Base-by-base conservation (phyloP, 2,329 filamentous ascomycete species). In the Exophiala sp. region DNA sequence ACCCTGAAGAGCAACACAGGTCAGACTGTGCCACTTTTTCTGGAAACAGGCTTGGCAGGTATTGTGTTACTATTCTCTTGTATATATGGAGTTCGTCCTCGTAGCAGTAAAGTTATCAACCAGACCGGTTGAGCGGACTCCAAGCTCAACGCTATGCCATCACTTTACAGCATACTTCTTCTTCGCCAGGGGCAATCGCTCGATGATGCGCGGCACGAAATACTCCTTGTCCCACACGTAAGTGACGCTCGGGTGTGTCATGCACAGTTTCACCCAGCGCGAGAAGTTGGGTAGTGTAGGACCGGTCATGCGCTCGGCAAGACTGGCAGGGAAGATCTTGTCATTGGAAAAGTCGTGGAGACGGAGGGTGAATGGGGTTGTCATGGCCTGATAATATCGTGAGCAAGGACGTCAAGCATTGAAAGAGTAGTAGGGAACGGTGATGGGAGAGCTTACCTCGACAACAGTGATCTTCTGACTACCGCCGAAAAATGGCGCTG, bases 321-420 rank as follows among this genome's bases (percentile, higher is more conserved):
- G 45, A 70, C 66, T 43, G 71, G 65, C 51, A 1, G 59, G 57
- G 36, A 55, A 53, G 10, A 89, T 54, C 34, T 75, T 74, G 18
- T 80, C 72, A 64, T 84, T 82, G 0, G 76, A 65, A 24, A 82
- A 75, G 1, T 74, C 69, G 41, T 84, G 74, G 16, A 85, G 66
- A 1, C 87, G 78, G 16, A 90, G 65, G 8, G 88, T 65, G 66
- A 91, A 90, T 0, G 87, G 84, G 0, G 82, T 87, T 1, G 78
- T 80, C 54, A 84, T 73, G 11, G 80, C 84, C 83, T 85, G 53
- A 39, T 18, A 20, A 59, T 53, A 64, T 41, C 33, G 14, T 21
- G 36, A 29, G 32, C 21, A 11, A 47, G 18, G 29, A 16, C 14
- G 16, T 44, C 1, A 12, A 14, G 14, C 16, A 18, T 18, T 18